Percentiles rank a stretch among this genome's conserved stretches.
phyloP scores from a whole-genome alignment of 2,329 filamentous ascomycete species.

The Fusarium caatingaense region DNA sequence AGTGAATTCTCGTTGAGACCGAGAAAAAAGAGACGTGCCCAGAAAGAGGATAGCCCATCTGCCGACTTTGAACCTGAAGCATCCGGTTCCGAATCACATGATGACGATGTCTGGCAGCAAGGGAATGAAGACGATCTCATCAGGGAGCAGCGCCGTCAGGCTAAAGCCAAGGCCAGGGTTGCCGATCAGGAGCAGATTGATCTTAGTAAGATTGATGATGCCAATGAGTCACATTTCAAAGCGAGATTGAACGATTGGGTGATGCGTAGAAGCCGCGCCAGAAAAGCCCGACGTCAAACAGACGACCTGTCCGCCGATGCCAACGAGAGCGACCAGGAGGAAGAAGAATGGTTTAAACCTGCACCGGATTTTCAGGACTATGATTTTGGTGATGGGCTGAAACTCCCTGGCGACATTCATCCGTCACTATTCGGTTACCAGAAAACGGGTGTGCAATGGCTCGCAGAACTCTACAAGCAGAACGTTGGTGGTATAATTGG shows the following conservation, averaged over 20 bases:
- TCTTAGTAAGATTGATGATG: constrained; percentile 80
- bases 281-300: constrained; percentile 55
- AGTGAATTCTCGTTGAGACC: constrained; percentile 69
- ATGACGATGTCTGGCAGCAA: constrained; percentile 54
- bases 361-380: constrained; percentile 86
- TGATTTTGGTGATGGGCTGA: constrained; percentile 78
- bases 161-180: constrained; percentile 53
- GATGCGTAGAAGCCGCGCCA: constrained; percentile 57
- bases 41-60: constrained; percentile 53
- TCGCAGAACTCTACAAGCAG: constrained; percentile 91
- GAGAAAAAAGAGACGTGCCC: constrained; percentile 64
- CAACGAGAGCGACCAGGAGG: constrained; percentile 58
- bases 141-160: constrained; percentile 56
- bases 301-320: constrained; percentile 49
- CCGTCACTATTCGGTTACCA: constrained; percentile 96
- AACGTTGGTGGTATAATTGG: constrained; percentile 93
- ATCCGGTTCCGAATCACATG: constrained; percentile 50
- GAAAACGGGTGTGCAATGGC: constrained; percentile 96
- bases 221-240: constrained; percentile 85
- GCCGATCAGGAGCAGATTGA: constrained; percentile 58
- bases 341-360: constrained; percentile 82
- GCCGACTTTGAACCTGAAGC: constrained; percentile 59
- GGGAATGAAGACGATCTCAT: constrained; percentile 54
- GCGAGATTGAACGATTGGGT: constrained; percentile 81
- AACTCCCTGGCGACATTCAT: constrained; percentile 90